phyloP scores from a whole-genome alignment of 2,329 filamentous ascomycete species.

The Torrubiella hemipterigena region DNA sequence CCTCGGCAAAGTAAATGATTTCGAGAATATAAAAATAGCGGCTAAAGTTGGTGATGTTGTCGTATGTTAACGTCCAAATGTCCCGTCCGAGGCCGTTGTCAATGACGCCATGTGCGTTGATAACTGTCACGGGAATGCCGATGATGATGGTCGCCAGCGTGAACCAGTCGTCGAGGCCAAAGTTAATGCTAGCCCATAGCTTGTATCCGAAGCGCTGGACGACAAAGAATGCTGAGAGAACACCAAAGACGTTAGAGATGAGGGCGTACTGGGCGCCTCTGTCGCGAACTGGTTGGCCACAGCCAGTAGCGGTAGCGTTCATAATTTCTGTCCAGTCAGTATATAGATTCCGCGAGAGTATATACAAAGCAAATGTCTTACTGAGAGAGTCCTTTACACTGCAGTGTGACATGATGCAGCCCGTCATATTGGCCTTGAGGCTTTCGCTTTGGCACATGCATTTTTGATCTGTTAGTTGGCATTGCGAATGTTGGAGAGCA shows the following conservation, averaged over 20 bases:
- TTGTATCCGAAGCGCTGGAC: slow-evolving; percentile 27
- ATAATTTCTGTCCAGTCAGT: background rate
- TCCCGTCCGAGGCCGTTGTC: background rate
- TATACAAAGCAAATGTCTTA: too few relatives aligned
- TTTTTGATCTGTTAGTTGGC: slow-evolving; percentile 9
- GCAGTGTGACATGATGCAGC: slow-evolving; percentile 12
- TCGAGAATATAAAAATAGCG: slow-evolving; percentile 7
- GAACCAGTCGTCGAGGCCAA: slow-evolving; percentile 8
- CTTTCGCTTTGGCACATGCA: slow-evolving; percentile 12
- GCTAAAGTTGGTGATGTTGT: slow-evolving; percentile 1
- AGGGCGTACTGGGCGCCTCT: background rate
- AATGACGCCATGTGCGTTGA: slow-evolving; percentile 8
- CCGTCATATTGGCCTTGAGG: slow-evolving; percentile 9
- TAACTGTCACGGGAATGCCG: slow-evolving; percentile 16
- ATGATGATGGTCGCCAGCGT: slow-evolving; percentile 3
- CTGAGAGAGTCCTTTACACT: slow-evolving; percentile 9
- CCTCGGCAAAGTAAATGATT: slow-evolving; percentile 6
- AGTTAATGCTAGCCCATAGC: slow-evolving; percentile 14
- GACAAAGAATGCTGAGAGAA: slow-evolving; percentile 25
- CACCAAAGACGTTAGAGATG: slow-evolving; percentile 11
- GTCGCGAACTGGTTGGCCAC: background rate
- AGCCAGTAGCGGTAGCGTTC: background rate
- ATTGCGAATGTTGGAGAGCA: slow-evolving; percentile 10
- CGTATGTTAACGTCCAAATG: background rate
- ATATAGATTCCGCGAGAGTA: background rate